Percentiles rank a stretch among this genome's conserved stretches.
These are phyloP conservation scores for Acanthamoeba triangularis DNA, from an alignment of 208 protist genomes.

Conservation along the genomic window DNA sequence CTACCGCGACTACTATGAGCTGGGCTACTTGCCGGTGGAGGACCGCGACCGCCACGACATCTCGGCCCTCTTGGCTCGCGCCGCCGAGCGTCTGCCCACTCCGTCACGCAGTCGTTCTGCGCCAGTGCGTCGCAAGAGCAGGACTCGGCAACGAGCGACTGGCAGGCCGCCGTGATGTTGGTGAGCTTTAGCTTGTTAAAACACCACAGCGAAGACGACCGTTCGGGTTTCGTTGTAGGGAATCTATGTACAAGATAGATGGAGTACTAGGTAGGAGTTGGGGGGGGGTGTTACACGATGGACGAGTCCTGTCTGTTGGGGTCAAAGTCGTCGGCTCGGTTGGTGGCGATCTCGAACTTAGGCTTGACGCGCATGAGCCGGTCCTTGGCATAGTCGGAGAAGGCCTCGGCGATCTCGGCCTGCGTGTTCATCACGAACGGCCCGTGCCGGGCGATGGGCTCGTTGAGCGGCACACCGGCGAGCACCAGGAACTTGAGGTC, in stretches of 20 bases:
- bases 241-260: no score
- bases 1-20: neutral
- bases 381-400: conserved; percentile 91
- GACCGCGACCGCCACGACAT: neutral
- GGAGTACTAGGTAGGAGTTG: neutral
- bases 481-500: conserved; percentile 85
- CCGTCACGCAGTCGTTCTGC: no score
- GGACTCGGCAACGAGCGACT: no score
- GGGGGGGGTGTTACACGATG: neutral
- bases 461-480: conserved; percentile 90
- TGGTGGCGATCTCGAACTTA: conserved; percentile 58
- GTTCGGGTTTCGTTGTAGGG: no score
- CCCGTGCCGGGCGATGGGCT: conserved; percentile 94
- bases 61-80: neutral
- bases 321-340: conserved; percentile 48
- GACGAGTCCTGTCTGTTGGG: conserved; percentile 28
- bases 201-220: no score
- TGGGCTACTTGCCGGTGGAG: neutral
- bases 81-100: neutral
- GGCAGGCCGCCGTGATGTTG: no score
- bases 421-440: conserved; percentile 97
- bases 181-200: no score
- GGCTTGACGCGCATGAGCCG: conserved; percentile 39
- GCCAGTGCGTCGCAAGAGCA: no score
- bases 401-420: conserved; percentile 94